Evolutionary conservation across 192 early-diverging fungal species (phyloP).

Genomic region (Coemansia sp.): DNA sequence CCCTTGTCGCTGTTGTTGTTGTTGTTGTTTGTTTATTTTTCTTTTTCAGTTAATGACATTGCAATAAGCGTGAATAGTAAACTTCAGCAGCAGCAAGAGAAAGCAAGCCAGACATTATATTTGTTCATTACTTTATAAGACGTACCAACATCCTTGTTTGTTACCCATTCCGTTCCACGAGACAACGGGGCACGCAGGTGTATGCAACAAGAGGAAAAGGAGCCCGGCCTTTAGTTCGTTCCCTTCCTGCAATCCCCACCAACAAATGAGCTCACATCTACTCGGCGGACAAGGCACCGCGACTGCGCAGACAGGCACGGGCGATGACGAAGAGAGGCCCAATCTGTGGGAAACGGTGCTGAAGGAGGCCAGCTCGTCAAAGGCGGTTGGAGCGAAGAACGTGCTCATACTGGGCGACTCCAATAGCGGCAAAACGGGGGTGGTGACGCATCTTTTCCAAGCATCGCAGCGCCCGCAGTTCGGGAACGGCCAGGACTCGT

Average conservation of each 20-base stretch:
- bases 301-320: too few relatives aligned
- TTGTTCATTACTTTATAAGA: too few relatives aligned
- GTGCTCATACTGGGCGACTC: conserved; percentile 83
- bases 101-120: too few relatives aligned
- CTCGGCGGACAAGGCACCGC: conserved; percentile 1
- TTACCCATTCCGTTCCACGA: too few relatives aligned
- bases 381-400: conserved; percentile 71
- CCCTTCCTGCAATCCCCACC: background rate
- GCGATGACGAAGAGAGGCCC: conserved; percentile 10
- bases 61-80: too few relatives aligned
- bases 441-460: conserved; percentile 61
- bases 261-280: conserved; percentile 32
- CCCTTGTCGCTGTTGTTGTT: background rate
- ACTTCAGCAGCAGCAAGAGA: too few relatives aligned
- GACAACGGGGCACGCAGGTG: too few relatives aligned
- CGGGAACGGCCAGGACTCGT: conserved; percentile 41
- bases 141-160: too few relatives aligned
- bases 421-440: conserved; percentile 78
- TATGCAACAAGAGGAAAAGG: too few relatives aligned
- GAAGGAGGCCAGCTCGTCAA: conserved; percentile 71
- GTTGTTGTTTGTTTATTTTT: background rate
- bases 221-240: too few relatives aligned
- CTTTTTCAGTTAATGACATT: background rate
- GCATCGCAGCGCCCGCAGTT: conserved; percentile 43
- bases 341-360: conserved; percentile 84